Percentiles rank a stretch among this genome's conserved stretches.
phyloP scores from a whole-genome alignment of 371 early-diverging fungal species.

The Mucor saturninus region DNA sequence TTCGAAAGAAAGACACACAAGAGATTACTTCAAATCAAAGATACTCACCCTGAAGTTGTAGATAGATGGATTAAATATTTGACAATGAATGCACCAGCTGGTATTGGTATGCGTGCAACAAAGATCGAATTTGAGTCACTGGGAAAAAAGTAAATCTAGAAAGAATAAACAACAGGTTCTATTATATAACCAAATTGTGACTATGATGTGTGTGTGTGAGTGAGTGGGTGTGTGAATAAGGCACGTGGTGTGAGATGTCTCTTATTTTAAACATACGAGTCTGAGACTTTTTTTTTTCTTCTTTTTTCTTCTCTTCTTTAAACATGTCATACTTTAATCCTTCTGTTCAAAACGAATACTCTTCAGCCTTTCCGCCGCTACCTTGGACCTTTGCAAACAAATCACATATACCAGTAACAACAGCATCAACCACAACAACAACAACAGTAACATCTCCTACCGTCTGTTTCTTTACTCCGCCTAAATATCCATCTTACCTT shows the following conservation, averaged over 20 bases:
- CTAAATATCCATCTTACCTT: constrained; percentile 44
- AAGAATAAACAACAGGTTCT: background rate
- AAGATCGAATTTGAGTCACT: constrained; percentile 70
- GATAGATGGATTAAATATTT: constrained; percentile 79
- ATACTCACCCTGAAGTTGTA: constrained; percentile 78
- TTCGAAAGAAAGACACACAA: constrained; percentile 93
- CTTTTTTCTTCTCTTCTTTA: constrained; percentile 10
- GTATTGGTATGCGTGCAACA: constrained; percentile 78
- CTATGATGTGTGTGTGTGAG: background rate
- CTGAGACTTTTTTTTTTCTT: background rate
- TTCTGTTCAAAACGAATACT: constrained; percentile 9
- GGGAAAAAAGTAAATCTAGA: constrained; percentile 21
- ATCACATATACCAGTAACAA: background rate
- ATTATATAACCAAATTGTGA: background rate
- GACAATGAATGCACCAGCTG: constrained; percentile 74
- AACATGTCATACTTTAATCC: constrained; percentile 1
- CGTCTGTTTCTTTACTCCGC: constrained; percentile 20
- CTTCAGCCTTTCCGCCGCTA: constrained; percentile 36
- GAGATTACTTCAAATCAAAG: constrained; percentile 83
- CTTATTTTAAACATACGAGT: constrained; percentile 14
- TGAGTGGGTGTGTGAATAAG: constrained; percentile 2
- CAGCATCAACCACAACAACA: background rate
- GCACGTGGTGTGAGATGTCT: constrained; percentile 7
- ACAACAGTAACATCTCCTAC: background rate
- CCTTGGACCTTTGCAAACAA: constrained; percentile 12